These are phyloP conservation scores for Myxozyma kluyveri DNA, from an alignment of 805 yeast species.

Conservation along the genomic window DNA sequence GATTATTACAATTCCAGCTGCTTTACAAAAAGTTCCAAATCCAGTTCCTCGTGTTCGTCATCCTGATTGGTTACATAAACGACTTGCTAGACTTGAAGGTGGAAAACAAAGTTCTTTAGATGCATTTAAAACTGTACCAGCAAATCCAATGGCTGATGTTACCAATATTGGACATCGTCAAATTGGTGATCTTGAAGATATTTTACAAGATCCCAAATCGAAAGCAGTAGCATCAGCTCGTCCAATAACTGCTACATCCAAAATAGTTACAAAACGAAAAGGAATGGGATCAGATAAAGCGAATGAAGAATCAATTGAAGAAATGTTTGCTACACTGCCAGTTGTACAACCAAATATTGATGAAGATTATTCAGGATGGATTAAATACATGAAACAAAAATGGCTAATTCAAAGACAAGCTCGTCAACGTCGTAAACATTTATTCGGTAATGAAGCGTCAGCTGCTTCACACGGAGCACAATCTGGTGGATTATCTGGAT, in stretches of 20 bases:
- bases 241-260: not conserved
- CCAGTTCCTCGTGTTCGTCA: slow-evolving; percentile 94
- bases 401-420: slow-evolving; percentile 80
- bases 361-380: slow-evolving; percentile 46
- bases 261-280: slow-evolving; percentile 37
- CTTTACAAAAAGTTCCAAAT: slow-evolving; percentile 77
- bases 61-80: slow-evolving; percentile 85
- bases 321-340: slow-evolving; percentile 48
- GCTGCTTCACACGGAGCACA: slow-evolving; percentile 43
- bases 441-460: slow-evolving; percentile 70
- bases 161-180: slow-evolving; percentile 28
- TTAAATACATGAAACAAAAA: slow-evolving; percentile 75
- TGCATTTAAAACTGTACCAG: slow-evolving; percentile 49
- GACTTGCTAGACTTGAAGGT: slow-evolving; percentile 50
- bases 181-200: slow-evolving; percentile 34
- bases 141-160: slow-evolving; percentile 44
- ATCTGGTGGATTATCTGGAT: slow-evolving; percentile 55
- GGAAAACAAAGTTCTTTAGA: slow-evolving; percentile 61
- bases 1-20: slow-evolving; percentile 96
- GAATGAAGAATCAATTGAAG: slow-evolving; percentile 35
- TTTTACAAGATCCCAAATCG: slow-evolving; percentile 21
- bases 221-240: not conserved
- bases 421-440: slow-evolving; percentile 63
- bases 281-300: slow-evolving; percentile 36
- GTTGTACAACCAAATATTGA: slow-evolving; percentile 35